Evolutionary conservation across 2,329 filamentous ascomycete species (phyloP).

Genomic region (Huntiella savannae): DNA sequence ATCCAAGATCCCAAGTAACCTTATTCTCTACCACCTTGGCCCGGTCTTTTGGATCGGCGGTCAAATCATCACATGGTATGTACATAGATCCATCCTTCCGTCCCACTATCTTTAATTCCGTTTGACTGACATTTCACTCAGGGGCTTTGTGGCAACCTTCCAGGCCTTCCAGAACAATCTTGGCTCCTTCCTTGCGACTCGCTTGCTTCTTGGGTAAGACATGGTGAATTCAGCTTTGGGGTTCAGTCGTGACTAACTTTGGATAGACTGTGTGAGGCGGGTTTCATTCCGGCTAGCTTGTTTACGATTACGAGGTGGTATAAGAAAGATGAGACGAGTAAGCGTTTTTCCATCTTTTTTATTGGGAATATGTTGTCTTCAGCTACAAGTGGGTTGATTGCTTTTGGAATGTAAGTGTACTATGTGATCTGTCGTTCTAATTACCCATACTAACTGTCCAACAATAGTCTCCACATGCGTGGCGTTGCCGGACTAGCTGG

Average conservation of each 20-base stretch:
- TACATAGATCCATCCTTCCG: constrained; percentile 13
- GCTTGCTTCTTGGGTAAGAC: constrained; percentile 18
- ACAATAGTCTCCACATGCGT: constrained; percentile 17
- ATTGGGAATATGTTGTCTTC: constrained; percentile 25
- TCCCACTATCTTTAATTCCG: constrained; percentile 17
- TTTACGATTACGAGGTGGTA: constrained; percentile 31
- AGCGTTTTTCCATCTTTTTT: constrained; percentile 26
- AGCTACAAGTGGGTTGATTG: constrained; percentile 23
- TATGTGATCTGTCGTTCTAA: too few species aligned
- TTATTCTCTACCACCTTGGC: constrained; percentile 27
- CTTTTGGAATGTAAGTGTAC: constrained; percentile 18
- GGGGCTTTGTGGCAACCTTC: constrained; percentile 20
- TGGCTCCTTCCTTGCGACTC: constrained; percentile 19
- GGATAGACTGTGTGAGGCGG: constrained; percentile 17
- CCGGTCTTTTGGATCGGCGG: constrained; percentile 27
- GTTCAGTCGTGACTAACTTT: background rate
- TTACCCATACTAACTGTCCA: background rate
- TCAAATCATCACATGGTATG: constrained; percentile 24
- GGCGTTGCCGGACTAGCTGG: constrained; percentile 17
- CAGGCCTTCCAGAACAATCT: constrained; percentile 20
- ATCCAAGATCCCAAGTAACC: constrained; percentile 25
- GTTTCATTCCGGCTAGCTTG: constrained; percentile 24
- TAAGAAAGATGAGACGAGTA: constrained; percentile 25
- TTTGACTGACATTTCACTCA: constrained; percentile 8
- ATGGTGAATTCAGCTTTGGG: background rate